Base-by-base conservation (phyloP, 202 grass and related monocot species). In the Panicum hallii region DNA sequence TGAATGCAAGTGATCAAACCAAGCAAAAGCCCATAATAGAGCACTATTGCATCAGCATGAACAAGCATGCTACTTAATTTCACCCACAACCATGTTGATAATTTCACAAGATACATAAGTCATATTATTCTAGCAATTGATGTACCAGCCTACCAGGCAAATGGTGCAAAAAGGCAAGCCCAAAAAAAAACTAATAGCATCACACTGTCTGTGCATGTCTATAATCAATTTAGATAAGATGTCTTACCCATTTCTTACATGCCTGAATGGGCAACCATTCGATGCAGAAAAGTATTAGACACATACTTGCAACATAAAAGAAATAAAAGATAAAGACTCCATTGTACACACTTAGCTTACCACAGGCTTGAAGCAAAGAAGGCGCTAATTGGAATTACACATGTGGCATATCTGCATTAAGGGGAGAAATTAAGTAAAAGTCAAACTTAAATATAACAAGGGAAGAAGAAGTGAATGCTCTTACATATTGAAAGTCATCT, bases 401-500 rank as follows among this genome's bases (percentile, higher is more conserved):
- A 97, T 62, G 97, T 97, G 63, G 91, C 93, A 67, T 99, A 99
- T 91, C 97, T 99, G 93, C 90, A 97, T 50, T 16, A 65, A 72
- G 32, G 15, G 12, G 74, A 56, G 64, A 30, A 74, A 86, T 43
- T 72, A 48, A 77, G 2, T 85, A 89, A 61, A n/a, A 66, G 60
- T 53, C 15, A 63, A 74, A 77, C 77, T 67, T 20, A 48, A 50
- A 91, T 36, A 84, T 45, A 72, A 61, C 13, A 44, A 85, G 67
- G 63, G 26, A 61, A 64, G 38, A 66, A 73, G 53, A 87, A 49
- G 42, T 40, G 52, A 83, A 70, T 74, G 14, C 76, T 80, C 97
- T 94, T 99, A 97, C 97, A 99, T 94, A 79, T 99, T 93, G 74
- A 99, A 99, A 83, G 91, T 97, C 97, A 99, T 99, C 91, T 99